These are phyloP conservation scores for Nicotiana undulata DNA, from an alignment of 257 asterid species.

Conservation along the genomic window DNA sequence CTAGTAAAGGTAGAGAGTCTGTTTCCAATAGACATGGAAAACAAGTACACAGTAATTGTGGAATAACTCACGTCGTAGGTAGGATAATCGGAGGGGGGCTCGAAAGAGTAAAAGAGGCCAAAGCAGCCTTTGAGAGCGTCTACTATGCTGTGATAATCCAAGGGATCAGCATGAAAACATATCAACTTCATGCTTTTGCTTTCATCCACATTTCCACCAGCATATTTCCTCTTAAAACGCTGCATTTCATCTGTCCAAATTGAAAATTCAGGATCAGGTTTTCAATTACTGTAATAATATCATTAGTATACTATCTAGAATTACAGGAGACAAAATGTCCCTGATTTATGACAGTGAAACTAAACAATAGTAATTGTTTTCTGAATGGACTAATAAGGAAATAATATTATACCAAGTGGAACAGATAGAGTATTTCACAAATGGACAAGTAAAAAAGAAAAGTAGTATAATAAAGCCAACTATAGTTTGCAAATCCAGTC, in stretches of 20 bases:
- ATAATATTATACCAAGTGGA: no score
- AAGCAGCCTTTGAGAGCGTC: constrained; percentile 78
- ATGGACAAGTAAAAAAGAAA: neutral
- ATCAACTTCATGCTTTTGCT: constrained; percentile 37
- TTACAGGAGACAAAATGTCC: no score
- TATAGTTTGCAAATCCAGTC: neutral
- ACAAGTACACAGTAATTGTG: neutral
- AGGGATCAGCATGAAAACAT: constrained; percentile 64
- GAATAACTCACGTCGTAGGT: constrained; percentile 60
- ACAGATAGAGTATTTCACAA: neutral
- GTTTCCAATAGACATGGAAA: neutral
- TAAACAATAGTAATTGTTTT: neutral
- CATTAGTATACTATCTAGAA: neutral
- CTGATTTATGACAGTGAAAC: no score
- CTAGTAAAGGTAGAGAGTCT: no score
- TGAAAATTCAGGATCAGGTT: neutral
- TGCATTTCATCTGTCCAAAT: constrained; percentile 42
- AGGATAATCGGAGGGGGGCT: constrained; percentile 68
- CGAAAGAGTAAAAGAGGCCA: constrained; percentile 82
- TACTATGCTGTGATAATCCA: constrained; percentile 85
- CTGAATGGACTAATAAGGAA: no score
- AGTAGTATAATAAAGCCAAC: no score
- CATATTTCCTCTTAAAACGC: constrained; percentile 31
- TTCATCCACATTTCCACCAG: constrained; percentile 1
- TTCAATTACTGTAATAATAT: neutral